Base-by-base conservation (phyloP, 2,329 filamentous ascomycete species). In the Westerdykella aurantiaca region DNA sequence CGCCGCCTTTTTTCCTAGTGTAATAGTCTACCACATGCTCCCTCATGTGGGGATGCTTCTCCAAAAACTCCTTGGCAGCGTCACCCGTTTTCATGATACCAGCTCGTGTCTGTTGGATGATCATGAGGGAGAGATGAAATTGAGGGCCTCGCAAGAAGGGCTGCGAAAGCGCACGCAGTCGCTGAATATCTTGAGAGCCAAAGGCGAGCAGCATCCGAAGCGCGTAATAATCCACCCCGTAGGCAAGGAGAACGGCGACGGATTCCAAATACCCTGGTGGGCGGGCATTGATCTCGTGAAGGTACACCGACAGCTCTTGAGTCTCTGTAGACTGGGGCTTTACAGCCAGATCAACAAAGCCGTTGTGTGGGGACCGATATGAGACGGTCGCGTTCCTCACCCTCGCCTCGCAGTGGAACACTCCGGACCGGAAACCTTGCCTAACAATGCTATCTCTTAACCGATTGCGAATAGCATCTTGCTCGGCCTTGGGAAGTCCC, bases 251-350 rank as follows among this genome's bases (percentile, higher is more conserved):
- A 7, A 39, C 38, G 6, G 46, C 46, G n/a, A 42, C 37, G 16
- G 42, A 44, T 5, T 43, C 46, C 12, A 43, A 18, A 22, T 45
- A 47, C 2, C 50, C 52, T 12, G 50, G 48, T 3, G 52, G 44
- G 3, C 52, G 48, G n/a, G 46, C 42, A 31, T 55, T 55, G 34
- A 55, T 45, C 37, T 55, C 52, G 39, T 49, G 46, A 5, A 55
- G 45, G 16, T 42, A 53, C 18, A 44, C 34, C 21, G 44, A 39
- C 4, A 25, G 39, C 17, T 42, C 21, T 21, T 21, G 4, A 29
- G 3, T 29, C 25, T 29, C 25, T 12, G 7, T 7, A 29, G 11
- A 5, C 11, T 29, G 7, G 7, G 25, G 25, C 25, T 29, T 35
- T 7, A 11, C 7, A 14, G 11, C 17, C n/a, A 35, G 17, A 11